A percentile compares a stretch with the other conserved stretches of the same genome.
These are phyloP conservation scores for Exophiala xenobiotica DNA, from an alignment of 2,329 filamentous ascomycete genomes.

Conservation along the genomic window DNA sequence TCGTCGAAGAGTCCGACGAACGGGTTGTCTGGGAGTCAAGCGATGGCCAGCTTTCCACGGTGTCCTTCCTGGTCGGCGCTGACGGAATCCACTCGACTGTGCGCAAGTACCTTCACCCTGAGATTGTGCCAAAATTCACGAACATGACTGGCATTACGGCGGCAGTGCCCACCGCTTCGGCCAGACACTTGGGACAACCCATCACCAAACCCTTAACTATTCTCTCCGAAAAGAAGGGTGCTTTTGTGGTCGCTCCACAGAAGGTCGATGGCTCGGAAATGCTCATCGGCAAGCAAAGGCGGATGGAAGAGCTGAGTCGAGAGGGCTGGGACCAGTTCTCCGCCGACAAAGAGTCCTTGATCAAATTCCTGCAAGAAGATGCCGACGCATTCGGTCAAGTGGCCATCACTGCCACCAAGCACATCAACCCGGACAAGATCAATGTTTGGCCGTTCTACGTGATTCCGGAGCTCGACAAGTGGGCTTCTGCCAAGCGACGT, in stretches of 20 bases:
- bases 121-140: slow-evolving; percentile 51
- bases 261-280: slow-evolving; percentile 36
- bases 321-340: slow-evolving; percentile 37
- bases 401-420: slow-evolving; percentile 15
- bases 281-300: slow-evolving; percentile 40
- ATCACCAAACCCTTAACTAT: slow-evolving; percentile 20
- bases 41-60: slow-evolving; percentile 41
- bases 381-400: slow-evolving; percentile 18
- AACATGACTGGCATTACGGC: slow-evolving; percentile 47
- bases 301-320: slow-evolving; percentile 35
- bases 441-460: slow-evolving; percentile 53
- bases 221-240: slow-evolving; percentile 30
- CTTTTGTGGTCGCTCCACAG: slow-evolving; percentile 42
- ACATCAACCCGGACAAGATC: slow-evolving; percentile 22
- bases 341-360: slow-evolving; percentile 33
- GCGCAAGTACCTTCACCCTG: slow-evolving; percentile 52
- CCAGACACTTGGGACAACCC: slow-evolving; percentile 5
- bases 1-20: slow-evolving; percentile 39
- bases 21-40: slow-evolving; percentile 52
- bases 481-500: slow-evolving; percentile 51
- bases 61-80: slow-evolving; percentile 52
- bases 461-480: slow-evolving; percentile 48
- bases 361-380: slow-evolving; percentile 23
- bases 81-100: slow-evolving; percentile 62
- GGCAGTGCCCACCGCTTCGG: slow-evolving; percentile 17